Evolutionary conservation across 352 stramenopile genomes (phyloP), one percentile per base, ranked within the genome.

Genomic region (Phytopythium mirpurense): DNA sequence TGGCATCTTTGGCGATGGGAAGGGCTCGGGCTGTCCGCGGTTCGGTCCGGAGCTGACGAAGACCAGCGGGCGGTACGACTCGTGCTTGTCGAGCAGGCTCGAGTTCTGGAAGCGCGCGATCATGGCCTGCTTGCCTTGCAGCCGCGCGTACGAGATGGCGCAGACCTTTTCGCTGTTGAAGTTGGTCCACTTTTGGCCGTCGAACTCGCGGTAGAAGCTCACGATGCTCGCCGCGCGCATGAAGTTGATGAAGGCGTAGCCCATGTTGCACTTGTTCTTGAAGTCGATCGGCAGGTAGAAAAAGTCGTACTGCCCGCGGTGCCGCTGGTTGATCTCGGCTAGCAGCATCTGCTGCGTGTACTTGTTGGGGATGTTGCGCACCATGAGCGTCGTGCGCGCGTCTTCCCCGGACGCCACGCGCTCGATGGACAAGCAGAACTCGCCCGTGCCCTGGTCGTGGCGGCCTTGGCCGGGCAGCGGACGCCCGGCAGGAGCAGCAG

Each of bases 231-330:
- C 67, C 11, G 81, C 62, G 27, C 98, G 81, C 42, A 99, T 95
- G 75, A 99, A 99, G 77, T 99, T 99, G 61, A 99, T 98, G 75
- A 99, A 99, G 19, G 97, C 97, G 72, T 99, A 99, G 19, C 97
- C 98, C 78, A 99, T 96, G 78, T 99, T 99, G 79, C 97, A 99
- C 70, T 97, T 97, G 74, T 99, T 99, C 84, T 99, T 99, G 74
- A 99, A 99, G 76, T 99, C 97, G 60, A 99, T 99, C 21, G 97
- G 97, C 44, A 99, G 75, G 74, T 99, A 99, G 70, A 99, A 99
- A 60, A 99, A 99, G 67, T 98, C 95, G 59, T 96, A 97, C 41
- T 94, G 87, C 21, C 96, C 96, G 52, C 95, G 81, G 59, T 95
- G 82, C 37, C 86, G 87, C 40, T 81, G 78, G 53, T 98, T 96